Conservation (phyloP, 805 yeast genomes). For the Candida nonsorbophila region DNA sequence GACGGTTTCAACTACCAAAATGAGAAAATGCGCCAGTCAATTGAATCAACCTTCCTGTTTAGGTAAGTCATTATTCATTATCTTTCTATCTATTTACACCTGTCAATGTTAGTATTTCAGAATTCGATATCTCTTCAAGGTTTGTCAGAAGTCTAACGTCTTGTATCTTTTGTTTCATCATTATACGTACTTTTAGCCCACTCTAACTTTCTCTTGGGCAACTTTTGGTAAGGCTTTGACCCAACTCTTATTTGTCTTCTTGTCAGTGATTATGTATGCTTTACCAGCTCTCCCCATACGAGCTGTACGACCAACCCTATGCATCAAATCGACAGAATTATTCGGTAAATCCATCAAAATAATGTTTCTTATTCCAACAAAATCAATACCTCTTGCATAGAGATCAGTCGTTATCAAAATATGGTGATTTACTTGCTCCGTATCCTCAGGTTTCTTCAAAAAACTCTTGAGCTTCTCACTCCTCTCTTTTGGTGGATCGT, state of each 20-base stretch:
- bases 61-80: background rate
- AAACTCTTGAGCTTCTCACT: conserved; percentile 53
- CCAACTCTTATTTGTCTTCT: conserved; percentile 68
- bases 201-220: conserved; percentile 21
- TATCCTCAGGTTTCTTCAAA: conserved; percentile 49
- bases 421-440: conserved; percentile 60
- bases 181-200: conserved; percentile 8
- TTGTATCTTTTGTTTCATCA: conserved; percentile 8
- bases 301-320: conserved; percentile 92
- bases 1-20: no score
- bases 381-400: conserved; percentile 85
- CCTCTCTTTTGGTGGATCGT: conserved; percentile 58
- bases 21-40: no score
- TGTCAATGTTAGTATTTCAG: background rate
- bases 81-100: no score
- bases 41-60: background rate
- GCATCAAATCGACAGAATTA: conserved; percentile 80
- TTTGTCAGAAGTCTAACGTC: conserved; percentile 14
- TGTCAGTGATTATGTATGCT: conserved; percentile 73
- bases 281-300: conserved; percentile 87
- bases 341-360: conserved; percentile 82
- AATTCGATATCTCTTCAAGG: conserved; percentile 8
- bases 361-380: conserved; percentile 75
- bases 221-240: conserved; percentile 74
- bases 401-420: conserved; percentile 87